phyloP scores from a whole-genome alignment of 1,284 basidiomycete genomes.

The Apiotrichum laibachii region DNA sequence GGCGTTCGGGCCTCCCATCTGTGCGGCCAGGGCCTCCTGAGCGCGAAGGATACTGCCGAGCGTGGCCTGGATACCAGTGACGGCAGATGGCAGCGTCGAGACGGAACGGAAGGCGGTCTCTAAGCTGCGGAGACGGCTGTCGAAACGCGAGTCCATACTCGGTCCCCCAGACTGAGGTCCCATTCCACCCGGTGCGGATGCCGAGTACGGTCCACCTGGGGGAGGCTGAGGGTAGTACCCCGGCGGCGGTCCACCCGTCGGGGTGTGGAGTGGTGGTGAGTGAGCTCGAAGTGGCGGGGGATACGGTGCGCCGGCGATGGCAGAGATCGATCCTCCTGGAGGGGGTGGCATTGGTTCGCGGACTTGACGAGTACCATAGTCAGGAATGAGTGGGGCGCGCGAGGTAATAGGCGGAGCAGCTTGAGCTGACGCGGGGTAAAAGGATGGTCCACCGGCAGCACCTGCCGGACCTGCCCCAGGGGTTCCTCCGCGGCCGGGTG shows the following conservation, averaged over 20 bases:
- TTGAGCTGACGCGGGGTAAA: constrained; percentile 37
- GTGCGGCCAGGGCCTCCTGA: constrained; percentile 15
- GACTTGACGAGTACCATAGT: constrained; percentile 32
- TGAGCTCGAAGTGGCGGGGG: constrained; percentile 18
- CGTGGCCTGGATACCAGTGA: constrained; percentile 20
- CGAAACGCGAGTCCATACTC: constrained; percentile 10
- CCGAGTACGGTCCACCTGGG: constrained; percentile 12
- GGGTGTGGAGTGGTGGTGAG: constrained; percentile 15
- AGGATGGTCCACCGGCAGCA: constrained; percentile 22
- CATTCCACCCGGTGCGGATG: background rate
- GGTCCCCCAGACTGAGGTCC: constrained; percentile 6
- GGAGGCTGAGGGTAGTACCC: constrained; percentile 13
- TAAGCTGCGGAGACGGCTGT: constrained; percentile 16
- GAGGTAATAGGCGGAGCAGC: constrained; percentile 40
- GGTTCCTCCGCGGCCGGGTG: constrained; percentile 30
- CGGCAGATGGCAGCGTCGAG: constrained; percentile 12
- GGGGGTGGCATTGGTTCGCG: constrained; percentile 45
- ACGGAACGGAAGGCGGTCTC: constrained; percentile 19
- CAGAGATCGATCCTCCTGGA: constrained; percentile 24
- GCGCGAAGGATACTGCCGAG: constrained; percentile 14
- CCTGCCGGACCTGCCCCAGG: constrained; percentile 1
- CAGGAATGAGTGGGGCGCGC: constrained; percentile 25
- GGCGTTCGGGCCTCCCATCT: constrained; percentile 3
- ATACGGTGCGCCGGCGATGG: constrained; percentile 16
- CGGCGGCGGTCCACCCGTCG: constrained; percentile 5